Evolutionary conservation across 1,284 basidiomycete species (phyloP), one percentile per base, ranked within the genome.

Genomic region (Somion occarium): DNA sequence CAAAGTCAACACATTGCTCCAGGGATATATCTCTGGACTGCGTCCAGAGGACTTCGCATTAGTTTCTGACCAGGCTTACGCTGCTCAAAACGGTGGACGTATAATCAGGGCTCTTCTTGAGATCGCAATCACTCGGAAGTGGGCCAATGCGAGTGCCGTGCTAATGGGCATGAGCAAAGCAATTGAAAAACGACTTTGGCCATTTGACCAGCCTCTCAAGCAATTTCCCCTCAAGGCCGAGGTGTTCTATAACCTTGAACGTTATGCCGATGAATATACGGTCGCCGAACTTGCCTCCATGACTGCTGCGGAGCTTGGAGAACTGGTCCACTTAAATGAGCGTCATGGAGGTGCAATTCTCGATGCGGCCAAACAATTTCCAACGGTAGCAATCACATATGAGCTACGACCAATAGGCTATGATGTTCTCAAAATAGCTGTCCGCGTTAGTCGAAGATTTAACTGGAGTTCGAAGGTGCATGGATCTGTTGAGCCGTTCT

Each of bases 1-100:
- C 48, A 99, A 99, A 74, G 93, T 97, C 69, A 99, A 98, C 67
- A 92, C 99, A 53, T 76, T 99, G 27, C 75, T 99, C 23, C 97
- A 99, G 70, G 89, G 85, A 2, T 91, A 85, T 67, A 93, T 99
- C 55, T 98, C 93, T 22, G 74, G 80, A 48, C 78, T 83, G 20
- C 77, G 75, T 42, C 75, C 98, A 22, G 91, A 98, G 54, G 97
- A 99, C 70, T 99, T 98, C 66, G 97, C 97, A 7, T 75, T 99
- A 48, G 89, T 99, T 1, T 99, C 96, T 0, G 97, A 99, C 66
- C 88, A 86, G 60, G 93, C 88, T 3, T 99, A 98, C 63, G 91
- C 86, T 38, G 90, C 91, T 25, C 92, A 94, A 62, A 99, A 99
- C 62, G 92, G 90, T 5, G 94, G 91, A 5, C 90, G 97, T 57